Evolutionary conservation across 2,329 filamentous ascomycete species (phyloP), one percentile per base, ranked within the genome.

Genomic region (Cercospora sp.): DNA sequence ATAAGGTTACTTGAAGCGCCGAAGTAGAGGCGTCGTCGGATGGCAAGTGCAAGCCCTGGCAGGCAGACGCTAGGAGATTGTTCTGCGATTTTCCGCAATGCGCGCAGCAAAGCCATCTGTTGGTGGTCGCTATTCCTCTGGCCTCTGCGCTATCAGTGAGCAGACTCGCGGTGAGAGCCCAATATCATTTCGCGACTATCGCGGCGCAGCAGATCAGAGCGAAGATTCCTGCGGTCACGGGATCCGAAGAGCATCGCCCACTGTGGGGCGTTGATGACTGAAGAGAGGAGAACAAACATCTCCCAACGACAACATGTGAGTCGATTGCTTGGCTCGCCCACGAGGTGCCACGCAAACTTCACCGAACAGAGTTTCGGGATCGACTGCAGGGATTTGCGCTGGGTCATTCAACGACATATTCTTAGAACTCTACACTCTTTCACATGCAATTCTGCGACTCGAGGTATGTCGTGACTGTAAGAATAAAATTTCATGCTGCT

Each of bases 1-100:
- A 45, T n/a, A 59, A 65, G 66, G 51, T 63, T 65, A 65, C 60
- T 62, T 53, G 49, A 57, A 28, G 30, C 18, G 58, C 66, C 66
- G 66, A 68, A 68, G 66, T 58, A 68, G 66, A 62, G 62, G 66
- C 66, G 62, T 34, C 18, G 55, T 28, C 45, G 62, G 18, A 61
- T 30, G 53, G 49, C 49, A 28, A 26, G 21, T 28, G 49, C 26
- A 53, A 28, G 49, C 49, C 32, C 26, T n/a, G 37, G 49, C 26
- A 12, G 18, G 53, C 53, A 58, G 53, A 40, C 30, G 53, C 28
- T 57, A 18, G 26, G 24, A 57, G 13, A 18, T 51, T 24, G 8
- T 51, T 21, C 18, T 21, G 18, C 21, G 18, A 24, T 51, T 9
- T 51, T 24, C 45, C 45, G 18, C 18, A 21, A 24, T 51, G 9